Percentiles rank a stretch among this genome's conserved stretches.
Evolutionary conservation across 805 yeast genomes (phyloP).

Genomic region (Metschnikowia bowlesiae): DNA sequence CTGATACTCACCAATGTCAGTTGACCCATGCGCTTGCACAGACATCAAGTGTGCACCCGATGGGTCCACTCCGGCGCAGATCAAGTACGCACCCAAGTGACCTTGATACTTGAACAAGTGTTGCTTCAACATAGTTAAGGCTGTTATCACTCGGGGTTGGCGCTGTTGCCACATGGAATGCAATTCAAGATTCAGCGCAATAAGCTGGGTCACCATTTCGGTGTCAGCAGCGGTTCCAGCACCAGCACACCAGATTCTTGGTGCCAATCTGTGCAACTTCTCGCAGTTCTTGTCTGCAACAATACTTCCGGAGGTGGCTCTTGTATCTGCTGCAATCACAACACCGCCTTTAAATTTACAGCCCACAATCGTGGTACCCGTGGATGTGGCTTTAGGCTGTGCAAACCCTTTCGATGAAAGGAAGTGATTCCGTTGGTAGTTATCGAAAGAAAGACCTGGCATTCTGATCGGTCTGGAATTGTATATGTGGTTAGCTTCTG

Average conservation of each 20-base stretch:
- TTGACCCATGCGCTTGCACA: slow-evolving; percentile 96
- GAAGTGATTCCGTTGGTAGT: slow-evolving; percentile 81
- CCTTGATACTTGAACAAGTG: slow-evolving; percentile 97
- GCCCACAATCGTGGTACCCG: slow-evolving; percentile 99
- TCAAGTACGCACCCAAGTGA: slow-evolving; percentile 92
- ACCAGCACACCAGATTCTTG: slow-evolving; percentile 98
- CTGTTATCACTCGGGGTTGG: slow-evolving; percentile 89
- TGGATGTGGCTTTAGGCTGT: slow-evolving; percentile 86
- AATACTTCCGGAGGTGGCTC: slow-evolving; percentile 94
- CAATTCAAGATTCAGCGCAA: slow-evolving; percentile 84
- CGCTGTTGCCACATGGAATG: slow-evolving; percentile 82
- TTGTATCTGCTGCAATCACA: slow-evolving; percentile 96
- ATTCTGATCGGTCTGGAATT: slow-evolving; percentile 29
- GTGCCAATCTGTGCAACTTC: slow-evolving; percentile 84
- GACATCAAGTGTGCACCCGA: slow-evolving; percentile 92
- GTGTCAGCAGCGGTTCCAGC: slow-evolving; percentile 99
- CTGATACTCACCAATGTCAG: slow-evolving; percentile 91
- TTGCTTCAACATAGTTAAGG: slow-evolving; percentile 88
- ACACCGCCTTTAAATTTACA: slow-evolving; percentile 92
- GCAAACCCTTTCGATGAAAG: slow-evolving; percentile 69
- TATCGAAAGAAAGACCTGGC: slow-evolving; percentile 92
- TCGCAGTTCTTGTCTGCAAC: slow-evolving; percentile 99
- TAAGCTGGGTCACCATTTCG: slow-evolving; percentile 93
- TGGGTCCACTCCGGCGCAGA: slow-evolving; percentile 97
- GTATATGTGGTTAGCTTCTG: not conserved